phyloP scores from a whole-genome alignment of 225 moss, liverwort and hornwort genomes.

The Pseudoscleropodium purum region DNA sequence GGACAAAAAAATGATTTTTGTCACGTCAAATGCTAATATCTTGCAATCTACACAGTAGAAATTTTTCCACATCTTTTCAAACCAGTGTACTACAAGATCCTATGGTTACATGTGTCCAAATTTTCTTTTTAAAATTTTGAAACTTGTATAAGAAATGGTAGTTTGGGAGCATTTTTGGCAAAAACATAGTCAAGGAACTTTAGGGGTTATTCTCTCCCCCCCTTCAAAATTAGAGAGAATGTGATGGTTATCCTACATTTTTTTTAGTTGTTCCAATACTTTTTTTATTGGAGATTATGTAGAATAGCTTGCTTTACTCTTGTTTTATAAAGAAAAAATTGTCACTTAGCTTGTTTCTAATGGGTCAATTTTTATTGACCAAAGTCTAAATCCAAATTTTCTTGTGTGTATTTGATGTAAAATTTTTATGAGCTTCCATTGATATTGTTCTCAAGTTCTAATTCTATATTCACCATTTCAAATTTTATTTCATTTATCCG shows the following conservation, averaged over 20 bases:
- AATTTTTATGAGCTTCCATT: not conserved
- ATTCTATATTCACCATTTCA: not conserved
- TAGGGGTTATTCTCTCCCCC: no score
- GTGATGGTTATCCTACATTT: not conserved
- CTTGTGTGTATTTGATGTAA: not conserved
- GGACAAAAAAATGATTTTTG: no score
- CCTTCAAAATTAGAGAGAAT: no score
- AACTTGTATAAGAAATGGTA: no score
- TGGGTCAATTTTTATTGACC: fast-evolving
- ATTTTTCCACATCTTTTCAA: no score
- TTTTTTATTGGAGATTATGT: fast-evolving
- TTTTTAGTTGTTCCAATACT: not conserved
- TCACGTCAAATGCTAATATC: no score
- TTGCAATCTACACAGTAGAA: no score
- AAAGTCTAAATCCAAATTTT: not conserved
- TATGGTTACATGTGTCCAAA: no score
- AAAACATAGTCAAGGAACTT: no score
- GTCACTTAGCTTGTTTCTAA: not conserved
- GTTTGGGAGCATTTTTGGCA: no score
- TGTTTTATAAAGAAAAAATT: not conserved
- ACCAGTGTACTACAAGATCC: no score
- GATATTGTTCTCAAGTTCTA: not conserved
- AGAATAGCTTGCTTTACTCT: fast-evolving
- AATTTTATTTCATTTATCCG: not conserved
- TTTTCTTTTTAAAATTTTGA: no score